A percentile compares a stretch with the other conserved stretches of the same genome.
phyloP scores from a whole-genome alignment of 805 yeast species.

The Nakazawaea pomicola region DNA sequence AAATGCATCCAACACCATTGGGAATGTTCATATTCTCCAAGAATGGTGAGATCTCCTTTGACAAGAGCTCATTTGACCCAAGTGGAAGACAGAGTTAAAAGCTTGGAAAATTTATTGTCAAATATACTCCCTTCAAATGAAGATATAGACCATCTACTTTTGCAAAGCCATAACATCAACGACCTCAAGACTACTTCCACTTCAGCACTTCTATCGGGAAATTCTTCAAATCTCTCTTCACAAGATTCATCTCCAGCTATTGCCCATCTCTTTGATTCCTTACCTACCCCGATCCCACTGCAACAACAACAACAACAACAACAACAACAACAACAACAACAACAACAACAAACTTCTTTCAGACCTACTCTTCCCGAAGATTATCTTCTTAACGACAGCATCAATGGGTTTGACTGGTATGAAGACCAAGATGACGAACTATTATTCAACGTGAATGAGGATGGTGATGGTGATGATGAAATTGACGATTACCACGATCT shows the following conservation, averaged over 20 bases:
- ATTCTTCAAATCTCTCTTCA: background rate
- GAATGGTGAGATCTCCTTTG: constrained; percentile 71
- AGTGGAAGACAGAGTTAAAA: constrained; percentile 56
- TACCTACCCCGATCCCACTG: background rate
- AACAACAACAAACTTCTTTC: constrained; percentile 7
- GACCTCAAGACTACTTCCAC: constrained; percentile 2
- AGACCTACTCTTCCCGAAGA: constrained; percentile 24
- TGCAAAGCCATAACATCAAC: constrained; percentile 3
- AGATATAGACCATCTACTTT: constrained; percentile 33
- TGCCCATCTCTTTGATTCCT: background rate
- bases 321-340: background rate
- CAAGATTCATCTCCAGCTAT: constrained; percentile 7
- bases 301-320: background rate
- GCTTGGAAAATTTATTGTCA: constrained; percentile 38
- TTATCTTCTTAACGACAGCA: constrained; percentile 19
- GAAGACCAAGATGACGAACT: constrained; percentile 37
- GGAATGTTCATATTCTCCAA: constrained; percentile 76
- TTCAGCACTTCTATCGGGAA: constrained; percentile 2
- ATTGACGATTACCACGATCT: background rate
- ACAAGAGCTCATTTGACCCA: constrained; percentile 77
- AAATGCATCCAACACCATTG: constrained; percentile 70
- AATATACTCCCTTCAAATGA: constrained; percentile 39
- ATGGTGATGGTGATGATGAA: background rate
- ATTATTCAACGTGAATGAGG: constrained; percentile 5
- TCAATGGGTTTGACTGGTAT: constrained; percentile 56